phyloP scores from a whole-genome alignment of 257 asterid genomes.

The Gentiana straminea region DNA sequence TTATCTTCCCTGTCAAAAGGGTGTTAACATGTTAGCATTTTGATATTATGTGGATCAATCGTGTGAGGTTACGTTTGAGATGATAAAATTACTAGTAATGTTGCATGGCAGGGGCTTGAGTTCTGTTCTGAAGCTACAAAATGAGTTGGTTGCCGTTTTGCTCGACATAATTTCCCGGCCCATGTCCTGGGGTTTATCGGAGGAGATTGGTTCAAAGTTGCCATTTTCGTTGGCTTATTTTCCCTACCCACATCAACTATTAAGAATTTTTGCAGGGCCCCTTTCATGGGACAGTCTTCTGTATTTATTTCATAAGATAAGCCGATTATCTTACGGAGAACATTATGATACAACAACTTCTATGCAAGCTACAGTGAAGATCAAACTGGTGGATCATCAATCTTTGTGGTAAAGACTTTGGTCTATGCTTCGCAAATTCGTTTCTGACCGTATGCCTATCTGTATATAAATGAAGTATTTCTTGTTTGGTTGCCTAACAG shows the following conservation, averaged over 20 bases:
- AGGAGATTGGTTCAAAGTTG: constrained; percentile 51
- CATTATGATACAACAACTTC: constrained; percentile 18
- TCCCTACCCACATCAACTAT: constrained; percentile 33
- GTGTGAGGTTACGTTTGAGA: too few species aligned
- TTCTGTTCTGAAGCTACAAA: constrained; percentile 55
- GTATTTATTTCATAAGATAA: constrained; percentile 34
- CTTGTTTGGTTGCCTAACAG: constrained; percentile 24
- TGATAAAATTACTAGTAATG: constrained; percentile 15
- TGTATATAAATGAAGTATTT: constrained; percentile 1
- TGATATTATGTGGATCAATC: too few species aligned
- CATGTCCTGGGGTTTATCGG: constrained; percentile 69
- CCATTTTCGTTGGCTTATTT: constrained; percentile 69
- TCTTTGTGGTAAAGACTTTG: constrained; percentile 49
- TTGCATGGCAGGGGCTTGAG: constrained; percentile 73
- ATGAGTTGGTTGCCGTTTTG: constrained; percentile 34
- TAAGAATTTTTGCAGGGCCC: constrained; percentile 51
- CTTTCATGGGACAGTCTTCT: constrained; percentile 35
- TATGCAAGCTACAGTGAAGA: constrained; percentile 23
- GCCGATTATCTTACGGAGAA: constrained; percentile 23
- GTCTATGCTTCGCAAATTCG: constrained; percentile 11
- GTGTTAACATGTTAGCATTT: too few species aligned
- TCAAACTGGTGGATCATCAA: constrained; percentile 37
- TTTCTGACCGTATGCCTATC: constrained; percentile 11
- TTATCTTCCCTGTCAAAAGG: too few species aligned
- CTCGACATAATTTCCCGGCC: constrained; percentile 67